phyloP scores from a whole-genome alignment of 148 eudicot genomes.

The Rhododendron simsii region DNA sequence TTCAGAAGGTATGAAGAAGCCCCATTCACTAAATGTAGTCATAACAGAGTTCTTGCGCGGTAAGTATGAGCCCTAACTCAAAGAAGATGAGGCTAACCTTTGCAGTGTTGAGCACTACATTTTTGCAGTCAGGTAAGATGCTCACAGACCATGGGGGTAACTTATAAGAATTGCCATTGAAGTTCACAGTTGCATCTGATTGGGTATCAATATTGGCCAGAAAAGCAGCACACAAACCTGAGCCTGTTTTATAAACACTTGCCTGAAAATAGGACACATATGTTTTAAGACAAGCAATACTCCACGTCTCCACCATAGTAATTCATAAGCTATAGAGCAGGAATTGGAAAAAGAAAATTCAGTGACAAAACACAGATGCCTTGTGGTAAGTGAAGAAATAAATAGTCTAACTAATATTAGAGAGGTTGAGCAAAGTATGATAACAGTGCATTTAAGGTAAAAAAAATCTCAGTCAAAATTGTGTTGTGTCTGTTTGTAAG shows the following conservation, averaged over 20 bases:
- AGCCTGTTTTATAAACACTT: constrained; percentile 60
- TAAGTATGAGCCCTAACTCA: neutral
- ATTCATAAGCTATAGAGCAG: neutral
- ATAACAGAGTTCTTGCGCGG: neutral
- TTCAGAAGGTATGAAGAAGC: neutral
- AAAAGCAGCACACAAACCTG: constrained; percentile 81
- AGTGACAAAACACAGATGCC: no score
- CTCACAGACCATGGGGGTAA: constrained; percentile 99
- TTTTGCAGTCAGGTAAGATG: constrained; percentile 99
- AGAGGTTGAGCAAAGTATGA: neutral
- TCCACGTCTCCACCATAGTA: neutral
- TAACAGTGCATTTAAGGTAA: neutral
- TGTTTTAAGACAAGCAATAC: neutral
- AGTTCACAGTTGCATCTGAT: constrained; percentile 66
- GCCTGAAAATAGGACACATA: constrained; percentile 46
- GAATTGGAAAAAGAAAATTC: neutral
- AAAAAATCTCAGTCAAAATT: neutral
- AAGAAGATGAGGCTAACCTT: constrained; percentile 48
- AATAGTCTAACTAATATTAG: neutral
- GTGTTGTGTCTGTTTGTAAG: neutral
- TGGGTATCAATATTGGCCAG: constrained; percentile 66
- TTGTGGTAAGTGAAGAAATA: neutral
- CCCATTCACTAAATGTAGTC: neutral
- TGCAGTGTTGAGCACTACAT: constrained; percentile 82
- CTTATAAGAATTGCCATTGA: constrained; percentile 70